These are phyloP conservation scores for Cercophora sp. DNA, from an alignment of 495 filamentous ascomycete genomes.

Conservation along the genomic window DNA sequence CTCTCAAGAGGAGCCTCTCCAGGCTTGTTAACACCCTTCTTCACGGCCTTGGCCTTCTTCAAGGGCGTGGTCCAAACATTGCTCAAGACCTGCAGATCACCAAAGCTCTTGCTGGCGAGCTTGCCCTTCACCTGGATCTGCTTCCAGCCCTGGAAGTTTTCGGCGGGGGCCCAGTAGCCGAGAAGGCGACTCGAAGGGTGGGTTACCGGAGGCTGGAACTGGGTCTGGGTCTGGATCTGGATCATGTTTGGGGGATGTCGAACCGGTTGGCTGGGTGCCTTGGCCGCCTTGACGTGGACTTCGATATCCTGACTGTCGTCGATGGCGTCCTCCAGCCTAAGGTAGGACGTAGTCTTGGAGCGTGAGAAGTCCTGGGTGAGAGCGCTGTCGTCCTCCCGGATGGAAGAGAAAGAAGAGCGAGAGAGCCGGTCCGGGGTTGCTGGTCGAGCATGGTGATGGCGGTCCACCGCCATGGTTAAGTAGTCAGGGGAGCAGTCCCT, in stretches of 20 bases:
- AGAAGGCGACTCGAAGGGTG: conserved; percentile 45
- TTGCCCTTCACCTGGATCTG: conserved; percentile 62
- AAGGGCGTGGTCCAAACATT: conserved; percentile 52
- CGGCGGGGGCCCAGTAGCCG: conserved; percentile 66
- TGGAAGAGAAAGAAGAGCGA: conserved; percentile 55
- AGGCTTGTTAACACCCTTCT: conserved; percentile 26
- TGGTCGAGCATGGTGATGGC: conserved; percentile 15
- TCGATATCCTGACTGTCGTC: conserved; percentile 30
- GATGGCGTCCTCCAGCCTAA: conserved; percentile 41
- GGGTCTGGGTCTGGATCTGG: conserved; percentile 47
- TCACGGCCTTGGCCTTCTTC: conserved; percentile 23
- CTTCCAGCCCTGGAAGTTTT: conserved; percentile 70
- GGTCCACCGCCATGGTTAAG: conserved; percentile 26
- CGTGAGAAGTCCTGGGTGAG: conserved; percentile 71
- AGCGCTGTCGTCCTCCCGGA: conserved; percentile 47
- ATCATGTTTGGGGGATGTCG: conserved; percentile 30
- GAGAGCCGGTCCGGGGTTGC: conserved; percentile 36
- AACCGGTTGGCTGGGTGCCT: neutral
- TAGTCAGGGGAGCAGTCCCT: conserved; percentile 24
- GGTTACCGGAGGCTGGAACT: conserved; percentile 45
- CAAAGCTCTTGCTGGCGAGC: conserved; percentile 67
- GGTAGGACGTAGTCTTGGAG: conserved; percentile 58
- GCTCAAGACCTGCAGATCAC: conserved; percentile 58
- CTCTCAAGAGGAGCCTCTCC: conserved; percentile 56
- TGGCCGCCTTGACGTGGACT: conserved; percentile 6